These are phyloP conservation scores for Spirogloea muscicola DNA, from an alignment of 139 green algal species.

Conservation along the genomic window DNA sequence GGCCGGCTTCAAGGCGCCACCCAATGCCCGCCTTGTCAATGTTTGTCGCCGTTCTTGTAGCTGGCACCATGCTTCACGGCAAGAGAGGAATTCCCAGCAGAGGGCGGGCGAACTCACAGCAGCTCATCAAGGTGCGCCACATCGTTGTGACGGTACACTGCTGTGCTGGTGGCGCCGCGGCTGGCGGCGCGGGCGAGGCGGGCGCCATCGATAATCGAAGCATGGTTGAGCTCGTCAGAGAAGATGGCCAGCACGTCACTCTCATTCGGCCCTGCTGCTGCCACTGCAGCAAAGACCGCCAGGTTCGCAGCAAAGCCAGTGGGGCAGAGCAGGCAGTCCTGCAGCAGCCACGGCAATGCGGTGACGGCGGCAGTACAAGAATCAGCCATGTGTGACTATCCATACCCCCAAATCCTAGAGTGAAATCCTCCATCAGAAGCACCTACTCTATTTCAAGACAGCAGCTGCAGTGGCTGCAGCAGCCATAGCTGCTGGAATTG, in stretches of 20 bases:
- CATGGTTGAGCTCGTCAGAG: conserved; percentile 93
- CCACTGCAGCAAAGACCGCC: conserved; percentile 61
- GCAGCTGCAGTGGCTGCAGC: too few species aligned
- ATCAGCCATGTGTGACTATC: too few species aligned
- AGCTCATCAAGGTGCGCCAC: conserved; percentile 72
- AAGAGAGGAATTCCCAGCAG: too few species aligned
- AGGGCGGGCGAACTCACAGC: conserved; percentile 18
- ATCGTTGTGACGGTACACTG: conserved; percentile 84
- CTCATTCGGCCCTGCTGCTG: not conserved
- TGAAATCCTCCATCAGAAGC: too few species aligned
- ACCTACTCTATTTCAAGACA: too few species aligned
- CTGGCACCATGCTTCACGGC: too few species aligned
- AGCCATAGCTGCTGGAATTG: not conserved
- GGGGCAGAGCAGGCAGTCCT: conserved; percentile 53
- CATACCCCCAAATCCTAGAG: too few species aligned
- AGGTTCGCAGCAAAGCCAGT: conserved; percentile 89
- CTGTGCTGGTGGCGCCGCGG: conserved; percentile 34
- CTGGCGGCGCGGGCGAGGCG: conserved; percentile 54
- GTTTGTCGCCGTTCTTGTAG: too few species aligned
- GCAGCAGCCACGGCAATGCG: too few species aligned
- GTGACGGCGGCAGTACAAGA: too few species aligned
- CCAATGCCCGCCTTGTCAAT: too few species aligned
- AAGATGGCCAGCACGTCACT: conserved; percentile 75
- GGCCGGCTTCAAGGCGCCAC: too few species aligned
- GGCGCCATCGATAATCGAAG: conserved; percentile 88